Percentiles rank a stretch among this genome's conserved stretches.
Conservation (phyloP, 306 rosid species). For the Hylodesmum podocarpum region DNA sequence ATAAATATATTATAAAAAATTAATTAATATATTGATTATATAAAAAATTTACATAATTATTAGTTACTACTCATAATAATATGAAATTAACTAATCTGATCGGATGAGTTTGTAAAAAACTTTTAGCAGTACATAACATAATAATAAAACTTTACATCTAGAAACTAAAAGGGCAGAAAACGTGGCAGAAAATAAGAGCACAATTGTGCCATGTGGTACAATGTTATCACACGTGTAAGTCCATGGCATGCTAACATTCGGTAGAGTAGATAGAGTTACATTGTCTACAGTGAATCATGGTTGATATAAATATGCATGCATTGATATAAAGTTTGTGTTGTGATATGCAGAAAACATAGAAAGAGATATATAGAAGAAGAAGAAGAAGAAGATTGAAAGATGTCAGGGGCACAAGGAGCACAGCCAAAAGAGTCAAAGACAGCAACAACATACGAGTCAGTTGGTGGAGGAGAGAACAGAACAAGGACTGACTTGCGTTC, state of each 20-base stretch:
- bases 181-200: constrained; percentile 16
- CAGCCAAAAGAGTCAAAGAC: constrained; percentile 60
- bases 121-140: no score
- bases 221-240: constrained; percentile 27
- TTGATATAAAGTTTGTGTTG: no score
- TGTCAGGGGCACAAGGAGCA: constrained; percentile 94
- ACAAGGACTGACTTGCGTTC: constrained; percentile 57
- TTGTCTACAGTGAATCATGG: no score
- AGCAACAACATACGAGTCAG: constrained; percentile 67
- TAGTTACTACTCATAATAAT: no score
- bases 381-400: constrained; percentile 3
- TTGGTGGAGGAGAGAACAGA: constrained; percentile 64
- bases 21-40: no score
- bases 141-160: no score
- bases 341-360: not conserved
- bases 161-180: not conserved
- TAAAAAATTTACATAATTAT: no score
- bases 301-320: no score
- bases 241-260: not conserved
- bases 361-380: not conserved
- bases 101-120: no score
- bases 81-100: no score
- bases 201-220: constrained; percentile 5
- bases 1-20: no score
- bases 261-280: not conserved